Conservation (phyloP, 768 basidiomycete species). For the Lentinula guzmanii region DNA sequence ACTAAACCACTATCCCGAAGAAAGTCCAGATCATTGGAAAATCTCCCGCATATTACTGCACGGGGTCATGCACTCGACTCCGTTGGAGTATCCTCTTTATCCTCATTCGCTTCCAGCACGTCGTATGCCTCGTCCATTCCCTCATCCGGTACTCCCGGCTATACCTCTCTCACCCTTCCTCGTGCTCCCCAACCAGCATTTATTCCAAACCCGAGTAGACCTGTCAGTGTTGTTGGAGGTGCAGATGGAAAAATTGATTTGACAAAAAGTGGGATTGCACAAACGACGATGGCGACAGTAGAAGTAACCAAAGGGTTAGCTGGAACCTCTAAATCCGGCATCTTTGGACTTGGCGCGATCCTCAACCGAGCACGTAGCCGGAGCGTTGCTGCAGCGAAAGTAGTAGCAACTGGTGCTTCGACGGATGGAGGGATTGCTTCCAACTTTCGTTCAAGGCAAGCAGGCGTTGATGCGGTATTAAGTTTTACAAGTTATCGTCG, state of each 20-base stretch:
- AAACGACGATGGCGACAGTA: slow-evolving; percentile 85
- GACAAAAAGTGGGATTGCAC: slow-evolving; percentile 70
- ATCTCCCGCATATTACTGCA: background rate
- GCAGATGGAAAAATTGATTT: slow-evolving; percentile 60
- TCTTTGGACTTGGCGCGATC: background rate
- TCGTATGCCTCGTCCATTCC: slow-evolving; percentile 20
- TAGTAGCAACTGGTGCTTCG: background rate
- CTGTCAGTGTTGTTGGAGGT: slow-evolving; percentile 18
- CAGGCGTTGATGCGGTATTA: slow-evolving; percentile 26
- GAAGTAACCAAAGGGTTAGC: slow-evolving; percentile 62
- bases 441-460: slow-evolving; percentile 1
- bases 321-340: slow-evolving; percentile 4
- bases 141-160: slow-evolving; percentile 55
- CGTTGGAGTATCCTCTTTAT: background rate
- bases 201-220: slow-evolving; percentile 11
- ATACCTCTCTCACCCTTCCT: slow-evolving; percentile 48
- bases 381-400: background rate
- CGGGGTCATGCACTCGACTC: background rate
- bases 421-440: background rate
- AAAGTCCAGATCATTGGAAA: slow-evolving; percentile 2
- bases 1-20: background rate
- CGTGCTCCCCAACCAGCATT: slow-evolving; percentile 35
- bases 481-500: slow-evolving; percentile 66
- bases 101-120: background rate
- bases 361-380: background rate